Conservation (phyloP, 805 yeast species). For the Brettanomyces custersianus region DNA sequence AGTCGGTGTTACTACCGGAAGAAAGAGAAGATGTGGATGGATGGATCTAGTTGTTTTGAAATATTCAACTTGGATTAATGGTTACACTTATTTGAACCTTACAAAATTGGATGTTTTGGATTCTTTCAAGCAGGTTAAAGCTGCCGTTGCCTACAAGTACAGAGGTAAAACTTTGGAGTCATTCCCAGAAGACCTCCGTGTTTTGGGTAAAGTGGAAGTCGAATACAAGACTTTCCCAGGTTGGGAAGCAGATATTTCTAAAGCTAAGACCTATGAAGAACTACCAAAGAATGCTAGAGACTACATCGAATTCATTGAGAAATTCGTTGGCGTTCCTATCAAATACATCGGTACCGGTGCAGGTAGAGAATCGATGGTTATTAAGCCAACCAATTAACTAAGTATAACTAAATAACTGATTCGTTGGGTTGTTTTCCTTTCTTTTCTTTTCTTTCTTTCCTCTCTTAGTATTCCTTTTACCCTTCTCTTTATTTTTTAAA, state of each 20-base stretch:
- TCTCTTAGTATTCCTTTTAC: too few relatives aligned
- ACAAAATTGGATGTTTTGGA: conserved; percentile 95
- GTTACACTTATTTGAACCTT: conserved; percentile 89
- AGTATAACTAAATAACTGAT: background rate
- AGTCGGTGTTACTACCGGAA: conserved; percentile 96
- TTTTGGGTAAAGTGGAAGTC: conserved; percentile 84
- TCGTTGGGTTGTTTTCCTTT: background rate
- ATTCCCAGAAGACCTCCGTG: conserved; percentile 88
- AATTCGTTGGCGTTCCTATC: conserved; percentile 73
- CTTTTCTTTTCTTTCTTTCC: background rate
- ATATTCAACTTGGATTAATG: conserved; percentile 86
- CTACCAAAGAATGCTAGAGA: conserved; percentile 83
- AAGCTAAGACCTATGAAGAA: conserved; percentile 58
- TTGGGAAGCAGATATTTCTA: conserved; percentile 81
- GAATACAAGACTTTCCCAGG: conserved; percentile 89
- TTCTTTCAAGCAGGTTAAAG: conserved; percentile 76
- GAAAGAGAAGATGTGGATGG: conserved; percentile 99
- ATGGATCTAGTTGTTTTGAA: conserved; percentile 90
- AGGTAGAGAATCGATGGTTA: conserved; percentile 87
- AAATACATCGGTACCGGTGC: conserved; percentile 99
- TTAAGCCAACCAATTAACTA: too few relatives aligned
- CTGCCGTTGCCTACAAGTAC: conserved; percentile 75
- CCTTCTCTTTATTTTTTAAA: background rate
- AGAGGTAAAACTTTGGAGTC: conserved; percentile 66
- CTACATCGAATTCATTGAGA: conserved; percentile 80